Percentiles rank a stretch among this genome's conserved stretches.
Conservation (phyloP, 768 basidiomycete genomes). For the Chalciporus chontae region DNA sequence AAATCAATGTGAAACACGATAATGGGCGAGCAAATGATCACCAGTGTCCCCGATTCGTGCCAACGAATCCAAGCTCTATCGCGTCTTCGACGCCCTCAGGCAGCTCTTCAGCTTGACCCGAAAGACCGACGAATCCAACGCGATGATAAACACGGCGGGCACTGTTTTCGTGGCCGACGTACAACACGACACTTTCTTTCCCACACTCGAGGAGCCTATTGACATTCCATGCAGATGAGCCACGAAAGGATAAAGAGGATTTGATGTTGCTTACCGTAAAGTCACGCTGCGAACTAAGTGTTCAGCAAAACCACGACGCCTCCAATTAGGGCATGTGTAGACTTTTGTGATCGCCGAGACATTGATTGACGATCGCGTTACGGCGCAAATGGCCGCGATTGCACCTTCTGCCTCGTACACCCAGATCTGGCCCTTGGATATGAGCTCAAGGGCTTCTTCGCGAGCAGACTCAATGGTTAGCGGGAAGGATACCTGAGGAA, state of each 20-base stretch:
- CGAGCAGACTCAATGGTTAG: slow-evolving; percentile 37
- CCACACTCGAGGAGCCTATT: slow-evolving; percentile 39
- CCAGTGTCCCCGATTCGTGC: slow-evolving; percentile 51
- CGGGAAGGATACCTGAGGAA: slow-evolving; percentile 43
- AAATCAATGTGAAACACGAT: background rate
- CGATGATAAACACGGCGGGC: slow-evolving; percentile 52
- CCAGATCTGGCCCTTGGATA: slow-evolving; percentile 49
- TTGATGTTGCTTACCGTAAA: slow-evolving; percentile 32
- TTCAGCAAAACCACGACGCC: slow-evolving; percentile 49
- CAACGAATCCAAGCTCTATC: slow-evolving; percentile 52
- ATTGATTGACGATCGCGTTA: slow-evolving; percentile 46
- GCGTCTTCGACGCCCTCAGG: slow-evolving; percentile 44
- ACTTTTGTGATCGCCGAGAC: slow-evolving; percentile 59
- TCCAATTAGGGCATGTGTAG: slow-evolving; percentile 45
- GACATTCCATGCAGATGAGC: background rate
- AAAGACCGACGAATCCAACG: slow-evolving; percentile 49
- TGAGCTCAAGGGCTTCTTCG: slow-evolving; percentile 45
- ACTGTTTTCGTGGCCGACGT: slow-evolving; percentile 50
- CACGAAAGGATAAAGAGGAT: background rate
- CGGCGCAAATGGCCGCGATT: slow-evolving; percentile 51
- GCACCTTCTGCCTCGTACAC: slow-evolving; percentile 42
- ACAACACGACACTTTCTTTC: slow-evolving; percentile 49
- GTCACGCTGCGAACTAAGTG: slow-evolving; percentile 48
- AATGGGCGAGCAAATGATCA: slow-evolving; percentile 20
- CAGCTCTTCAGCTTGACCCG: slow-evolving; percentile 31